Conservation (phyloP, 2,329 filamentous ascomycete species). For the Apiospora hydei region DNA sequence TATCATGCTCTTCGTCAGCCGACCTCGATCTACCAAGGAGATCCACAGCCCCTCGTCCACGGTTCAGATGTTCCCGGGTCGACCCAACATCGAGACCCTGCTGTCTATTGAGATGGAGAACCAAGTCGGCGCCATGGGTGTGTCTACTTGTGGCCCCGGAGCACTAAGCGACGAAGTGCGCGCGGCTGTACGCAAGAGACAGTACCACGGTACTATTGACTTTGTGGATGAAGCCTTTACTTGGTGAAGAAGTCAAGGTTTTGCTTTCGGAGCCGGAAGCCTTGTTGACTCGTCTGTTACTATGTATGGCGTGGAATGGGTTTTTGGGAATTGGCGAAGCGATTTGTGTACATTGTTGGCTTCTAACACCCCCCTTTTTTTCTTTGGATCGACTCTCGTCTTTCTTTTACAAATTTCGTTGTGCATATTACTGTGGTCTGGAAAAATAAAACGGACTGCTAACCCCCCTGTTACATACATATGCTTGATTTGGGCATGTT, state of each 20-base stretch:
- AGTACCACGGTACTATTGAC: constrained; percentile 72
- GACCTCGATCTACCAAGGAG: constrained; percentile 78
- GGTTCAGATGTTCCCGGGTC: constrained; percentile 85
- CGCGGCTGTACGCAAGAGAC: constrained; percentile 68
- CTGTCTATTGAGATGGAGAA: constrained; percentile 77
- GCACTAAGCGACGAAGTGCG: constrained; percentile 78
- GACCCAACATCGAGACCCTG: constrained; percentile 76
- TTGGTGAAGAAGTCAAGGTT: constrained; percentile 50
- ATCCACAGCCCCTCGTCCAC: constrained; percentile 80
- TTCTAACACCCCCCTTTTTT: not conserved
- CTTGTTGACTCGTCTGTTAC: not conserved
- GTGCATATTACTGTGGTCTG: constrained; percentile 7
- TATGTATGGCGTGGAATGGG: constrained; percentile 6
- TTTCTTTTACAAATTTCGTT: constrained; percentile 23
- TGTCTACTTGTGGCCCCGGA: constrained; percentile 78
- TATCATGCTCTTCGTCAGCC: constrained; percentile 80
- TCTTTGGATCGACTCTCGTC: constrained; percentile 22
- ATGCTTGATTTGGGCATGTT: constrained; percentile 7
- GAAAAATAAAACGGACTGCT: not conserved
- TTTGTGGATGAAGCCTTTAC: constrained; percentile 82
- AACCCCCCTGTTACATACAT: constrained; percentile 16
- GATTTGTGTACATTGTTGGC: not conserved
- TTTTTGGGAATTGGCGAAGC: constrained; percentile 7
- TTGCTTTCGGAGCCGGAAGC: not conserved
- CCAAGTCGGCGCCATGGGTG: constrained; percentile 76